Base-by-base conservation (phyloP, 1,139 yeast genomes). In the Diutina pseudorugosa region DNA sequence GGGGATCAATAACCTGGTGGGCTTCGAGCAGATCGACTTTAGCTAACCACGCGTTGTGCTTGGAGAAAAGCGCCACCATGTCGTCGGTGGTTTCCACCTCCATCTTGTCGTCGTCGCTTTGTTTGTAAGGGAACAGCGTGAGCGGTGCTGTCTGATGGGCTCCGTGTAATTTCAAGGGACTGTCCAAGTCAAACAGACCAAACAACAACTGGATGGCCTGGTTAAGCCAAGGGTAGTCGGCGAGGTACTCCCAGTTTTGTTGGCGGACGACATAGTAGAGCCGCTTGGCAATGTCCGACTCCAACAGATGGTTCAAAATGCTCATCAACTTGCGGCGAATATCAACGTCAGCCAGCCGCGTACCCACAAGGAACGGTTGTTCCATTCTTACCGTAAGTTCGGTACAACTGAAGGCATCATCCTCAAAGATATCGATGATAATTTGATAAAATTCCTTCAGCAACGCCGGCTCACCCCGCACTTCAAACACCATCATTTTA, bases 331-430 rank as follows among this genome's bases (percentile, higher is more conserved):
- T 83, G 55, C 80, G 77, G 54, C 98, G 80, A 47, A 89, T 85
- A 2, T 76, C 73, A 7, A 84, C 85, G 62, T 90, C 93, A 0
- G 86, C 82, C 1, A 89, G 77, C 48, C 95, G 76, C 0, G 98
- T 93, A 47, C 98, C 98, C 18, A 90, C 93, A 62, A 94, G 72
- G 65, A 94, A 94, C 20, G 98, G 96, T 64, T 91, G 97, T 63
- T 94, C 98, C 89, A 94, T 83, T 55, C 98, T 76, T 11, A 90
- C 95, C 0, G 98, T 91, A 49, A 94, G 76, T 62, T 94, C 99
- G 1, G 96, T 84, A 57, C 91, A 81, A 41, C 86, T 80, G 60
- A 91, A 77, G 1, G 84, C 72, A 49, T 85, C 85, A 58, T 89
- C 91, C 58, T 87, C 91, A 65, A 93, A 94, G 41, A 94, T 84